Conservation (phyloP, 495 filamentous ascomycete species). For the Podospora anserina region DNA sequence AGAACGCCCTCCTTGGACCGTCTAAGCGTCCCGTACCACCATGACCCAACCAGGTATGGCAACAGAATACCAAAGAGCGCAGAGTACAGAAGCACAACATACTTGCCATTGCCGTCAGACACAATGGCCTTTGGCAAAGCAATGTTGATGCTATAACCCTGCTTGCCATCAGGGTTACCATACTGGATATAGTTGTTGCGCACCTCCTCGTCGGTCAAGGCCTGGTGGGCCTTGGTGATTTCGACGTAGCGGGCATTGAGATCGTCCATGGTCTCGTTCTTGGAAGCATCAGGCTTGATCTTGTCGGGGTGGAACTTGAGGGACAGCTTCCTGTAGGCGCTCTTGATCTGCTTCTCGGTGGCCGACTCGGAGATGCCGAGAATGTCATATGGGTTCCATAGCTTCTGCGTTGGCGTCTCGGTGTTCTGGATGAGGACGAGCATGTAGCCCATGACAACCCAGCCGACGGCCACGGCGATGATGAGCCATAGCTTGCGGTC, state of each 20-base stretch:
- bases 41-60: conserved; percentile 89
- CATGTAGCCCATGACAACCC: conserved; percentile 86
- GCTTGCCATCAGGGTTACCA: conserved; percentile 95
- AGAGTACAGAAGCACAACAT: conserved; percentile 87
- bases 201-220: conserved; percentile 92
- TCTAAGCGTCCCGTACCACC: conserved; percentile 96
- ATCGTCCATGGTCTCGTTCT: conserved; percentile 83
- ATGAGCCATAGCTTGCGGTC: conserved; percentile 87
- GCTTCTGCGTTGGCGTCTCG: conserved; percentile 65
- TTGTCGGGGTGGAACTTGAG: conserved; percentile 93
- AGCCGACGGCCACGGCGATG: conserved; percentile 70
- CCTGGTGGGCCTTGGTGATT: conserved; percentile 94
- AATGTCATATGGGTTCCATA: conserved; percentile 97
- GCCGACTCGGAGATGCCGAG: conserved; percentile 80
- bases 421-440: conserved; percentile 83
- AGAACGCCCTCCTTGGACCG: conserved; percentile 89
- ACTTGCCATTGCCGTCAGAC: conserved; percentile 90
- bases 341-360: conserved; percentile 85
- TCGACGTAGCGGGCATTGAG: conserved; percentile 90
- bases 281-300: conserved; percentile 69
- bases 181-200: conserved; percentile 95
- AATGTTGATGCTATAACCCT: conserved; percentile 96
- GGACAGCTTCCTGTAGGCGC: conserved; percentile 79
- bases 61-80: conserved; percentile 80
- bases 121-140: conserved; percentile 91